These are phyloP conservation scores for Paraurostyla sp. DNA, from an alignment of 73 alveolate species.

Conservation along the genomic window DNA sequence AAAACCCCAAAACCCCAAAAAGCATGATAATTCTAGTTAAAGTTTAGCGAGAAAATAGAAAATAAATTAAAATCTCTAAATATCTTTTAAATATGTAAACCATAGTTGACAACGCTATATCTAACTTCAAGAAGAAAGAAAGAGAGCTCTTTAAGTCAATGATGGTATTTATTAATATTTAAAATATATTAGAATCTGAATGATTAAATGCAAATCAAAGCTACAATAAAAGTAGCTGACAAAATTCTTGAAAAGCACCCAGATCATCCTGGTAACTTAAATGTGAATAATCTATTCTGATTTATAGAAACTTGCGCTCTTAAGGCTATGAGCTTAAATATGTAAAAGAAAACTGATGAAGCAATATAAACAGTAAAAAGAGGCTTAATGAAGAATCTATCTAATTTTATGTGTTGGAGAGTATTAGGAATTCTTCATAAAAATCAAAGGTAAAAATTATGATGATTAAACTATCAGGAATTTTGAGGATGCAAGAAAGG, in stretches of 20 bases:
- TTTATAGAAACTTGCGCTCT: slow-evolving; percentile 72
- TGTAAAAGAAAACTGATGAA: slow-evolving; percentile 66
- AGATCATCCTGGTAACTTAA: slow-evolving; percentile 67
- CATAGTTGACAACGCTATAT: background rate
- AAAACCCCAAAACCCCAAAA: slow-evolving; percentile 40
- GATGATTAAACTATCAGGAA: slow-evolving; percentile 48
- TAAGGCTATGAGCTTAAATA: slow-evolving; percentile 73
- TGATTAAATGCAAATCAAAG: slow-evolving; percentile 70
- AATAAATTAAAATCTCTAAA: background rate
- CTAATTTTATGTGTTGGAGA: slow-evolving; percentile 92
- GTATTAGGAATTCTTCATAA: slow-evolving; percentile 90
- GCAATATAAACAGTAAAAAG: too few species aligned
- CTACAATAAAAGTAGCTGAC: slow-evolving; percentile 71
- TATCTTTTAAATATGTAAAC: background rate
- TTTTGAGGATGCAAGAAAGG: slow-evolving; percentile 85
- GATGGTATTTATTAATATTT: background rate
- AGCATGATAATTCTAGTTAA: too few species aligned
- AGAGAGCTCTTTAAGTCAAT: slow-evolving; percentile 12
- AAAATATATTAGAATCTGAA: background rate
- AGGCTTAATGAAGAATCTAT: slow-evolving; percentile 75
- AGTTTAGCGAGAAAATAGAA: background rate
- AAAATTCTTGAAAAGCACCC: slow-evolving; percentile 77
- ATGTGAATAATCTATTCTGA: background rate
- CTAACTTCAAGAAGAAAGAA: background rate
- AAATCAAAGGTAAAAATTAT: slow-evolving; percentile 66